Conservation (phyloP, 345 rosid species). For the Chamaenerion angustifolium region DNA sequence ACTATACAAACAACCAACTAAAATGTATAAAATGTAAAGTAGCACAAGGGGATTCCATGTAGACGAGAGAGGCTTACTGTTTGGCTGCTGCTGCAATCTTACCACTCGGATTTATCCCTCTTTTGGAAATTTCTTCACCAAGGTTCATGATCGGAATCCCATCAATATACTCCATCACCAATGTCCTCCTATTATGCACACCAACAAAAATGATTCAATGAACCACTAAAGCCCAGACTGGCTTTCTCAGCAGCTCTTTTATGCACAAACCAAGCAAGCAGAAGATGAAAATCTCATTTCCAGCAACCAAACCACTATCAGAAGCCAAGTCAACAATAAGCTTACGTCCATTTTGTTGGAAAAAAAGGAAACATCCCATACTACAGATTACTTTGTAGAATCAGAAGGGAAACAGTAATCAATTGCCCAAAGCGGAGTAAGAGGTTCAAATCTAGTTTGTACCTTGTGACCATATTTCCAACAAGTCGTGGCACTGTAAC, state of each 20-base stretch:
- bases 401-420: too few species aligned
- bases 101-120: constrained; percentile 79
- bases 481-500: constrained; percentile 61
- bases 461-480: constrained; percentile 66
- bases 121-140: constrained; percentile 75
- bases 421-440: too few species aligned
- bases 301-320: not conserved
- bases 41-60: constrained; percentile 12
- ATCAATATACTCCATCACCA: constrained; percentile 86
- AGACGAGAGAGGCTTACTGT: constrained; percentile 60
- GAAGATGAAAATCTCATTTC: not conserved
- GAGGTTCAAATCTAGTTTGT: not conserved
- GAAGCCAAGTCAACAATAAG: too few species aligned
- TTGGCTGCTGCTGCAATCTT: constrained; percentile 83
- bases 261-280: not conserved
- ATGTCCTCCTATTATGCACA: constrained; percentile 40
- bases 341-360: too few species aligned
- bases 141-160: constrained; percentile 87
- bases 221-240: too few species aligned
- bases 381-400: too few species aligned
- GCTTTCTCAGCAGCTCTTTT: too few species aligned
- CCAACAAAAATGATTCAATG: not conserved
- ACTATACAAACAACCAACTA: too few species aligned
- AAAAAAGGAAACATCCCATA: not conserved
- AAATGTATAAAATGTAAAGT: not conserved